Percentiles rank a stretch among this genome's conserved stretches.
Evolutionary conservation across 495 filamentous ascomycete genomes (phyloP).

Genomic region (Xylaria cubensis): DNA sequence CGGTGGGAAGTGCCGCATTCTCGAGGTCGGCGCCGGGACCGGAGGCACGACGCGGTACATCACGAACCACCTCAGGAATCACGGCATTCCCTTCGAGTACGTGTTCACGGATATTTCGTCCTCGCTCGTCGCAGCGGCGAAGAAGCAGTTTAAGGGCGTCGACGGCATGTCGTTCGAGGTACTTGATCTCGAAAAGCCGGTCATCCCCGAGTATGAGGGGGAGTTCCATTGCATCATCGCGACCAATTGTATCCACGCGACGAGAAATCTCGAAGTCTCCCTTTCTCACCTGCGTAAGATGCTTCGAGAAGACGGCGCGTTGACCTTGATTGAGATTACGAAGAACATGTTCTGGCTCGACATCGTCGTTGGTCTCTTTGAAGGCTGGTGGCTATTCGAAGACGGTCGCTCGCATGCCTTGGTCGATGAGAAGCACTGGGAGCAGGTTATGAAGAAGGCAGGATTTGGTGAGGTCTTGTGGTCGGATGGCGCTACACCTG

Average conservation of each 20-base stretch:
- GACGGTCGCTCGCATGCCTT: constrained; percentile 56
- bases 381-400: constrained; percentile 62
- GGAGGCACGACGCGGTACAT: constrained; percentile 30
- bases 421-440: constrained; percentile 44
- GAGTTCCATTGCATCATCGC: constrained; percentile 46
- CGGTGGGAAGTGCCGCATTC: constrained; percentile 35
- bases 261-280: constrained; percentile 40
- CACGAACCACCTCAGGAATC: constrained; percentile 30
- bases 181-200: constrained; percentile 44
- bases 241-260: constrained; percentile 56
- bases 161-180: constrained; percentile 40
- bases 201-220: constrained; percentile 27
- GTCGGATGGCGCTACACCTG: constrained; percentile 48
- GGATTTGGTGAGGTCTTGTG: constrained; percentile 57
- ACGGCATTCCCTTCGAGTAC: constrained; percentile 41
- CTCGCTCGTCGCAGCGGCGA: constrained; percentile 48
- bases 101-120: constrained; percentile 52
- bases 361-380: constrained; percentile 56
- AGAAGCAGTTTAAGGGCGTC: constrained; percentile 40
- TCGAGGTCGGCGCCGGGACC: constrained; percentile 45
- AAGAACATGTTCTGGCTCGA: constrained; percentile 50
- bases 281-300: constrained; percentile 41
- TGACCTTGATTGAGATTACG: constrained; percentile 56
- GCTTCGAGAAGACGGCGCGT: constrained; percentile 49
- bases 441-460: constrained; percentile 43